Evolutionary conservation across 164 flowering plant genomes (phyloP).

Genomic region (Vitis riparia): DNA sequence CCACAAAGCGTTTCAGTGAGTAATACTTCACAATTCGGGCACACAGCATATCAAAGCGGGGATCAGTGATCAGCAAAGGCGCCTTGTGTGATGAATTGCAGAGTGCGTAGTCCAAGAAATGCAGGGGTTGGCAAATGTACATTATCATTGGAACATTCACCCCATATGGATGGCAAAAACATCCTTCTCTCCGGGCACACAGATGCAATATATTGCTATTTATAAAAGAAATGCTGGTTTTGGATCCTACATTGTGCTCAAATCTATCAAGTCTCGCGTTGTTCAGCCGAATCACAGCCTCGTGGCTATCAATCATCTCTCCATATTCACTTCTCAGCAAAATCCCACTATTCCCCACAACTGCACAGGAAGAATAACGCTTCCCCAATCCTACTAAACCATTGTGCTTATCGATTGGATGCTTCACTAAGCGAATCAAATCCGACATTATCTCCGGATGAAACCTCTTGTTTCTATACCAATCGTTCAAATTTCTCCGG

Average conservation of each 20-base stretch:
- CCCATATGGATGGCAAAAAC: conserved; percentile 93
- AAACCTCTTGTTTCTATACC: conserved; percentile 56
- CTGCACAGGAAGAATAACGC: conserved; percentile 71
- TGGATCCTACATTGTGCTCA: conserved; percentile 65
- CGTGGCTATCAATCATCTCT: conserved; percentile 73
- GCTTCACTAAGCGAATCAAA: conserved; percentile 47
- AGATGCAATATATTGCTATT: conserved; percentile 85
- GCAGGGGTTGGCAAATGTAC: conserved; percentile 89
- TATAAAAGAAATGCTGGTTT: conserved; percentile 69
- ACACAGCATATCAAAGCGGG: conserved; percentile 80
- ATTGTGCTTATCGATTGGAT: conserved; percentile 44
- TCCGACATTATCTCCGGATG: conserved; percentile 64
- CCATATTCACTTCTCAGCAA: conserved; percentile 62
- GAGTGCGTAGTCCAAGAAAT: conserved; percentile 71
- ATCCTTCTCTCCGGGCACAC: conserved; percentile 66
- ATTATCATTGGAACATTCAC: conserved; percentile 63
- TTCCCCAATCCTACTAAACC: conserved; percentile 23
- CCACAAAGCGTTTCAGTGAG: conserved; percentile 70
- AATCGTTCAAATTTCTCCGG: conserved; percentile 49
- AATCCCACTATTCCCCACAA: conserved; percentile 94
- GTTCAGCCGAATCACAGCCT: conserved; percentile 79
- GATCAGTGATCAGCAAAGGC: conserved; percentile 79
- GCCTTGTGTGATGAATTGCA: conserved; percentile 71
- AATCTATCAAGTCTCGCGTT: conserved; percentile 63
- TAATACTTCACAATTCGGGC: conserved; percentile 90